These are phyloP conservation scores for Coemansia sp. DNA, from an alignment of 192 early-diverging fungal genomes.

Conservation along the genomic window DNA sequence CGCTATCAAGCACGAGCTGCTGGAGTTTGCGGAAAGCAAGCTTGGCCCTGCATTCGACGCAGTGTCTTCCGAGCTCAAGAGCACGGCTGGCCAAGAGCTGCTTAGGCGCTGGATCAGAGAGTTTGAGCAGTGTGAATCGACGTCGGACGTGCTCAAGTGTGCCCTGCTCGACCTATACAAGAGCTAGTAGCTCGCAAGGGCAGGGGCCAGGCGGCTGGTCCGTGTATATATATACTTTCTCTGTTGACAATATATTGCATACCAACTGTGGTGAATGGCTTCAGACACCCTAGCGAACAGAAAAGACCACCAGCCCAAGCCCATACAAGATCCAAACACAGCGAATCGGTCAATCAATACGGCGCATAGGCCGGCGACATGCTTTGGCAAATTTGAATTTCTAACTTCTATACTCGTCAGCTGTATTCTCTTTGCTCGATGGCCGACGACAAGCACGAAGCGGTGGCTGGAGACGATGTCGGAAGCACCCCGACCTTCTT, in stretches of 20 bases:
- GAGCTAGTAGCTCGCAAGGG: slow-evolving; percentile 3
- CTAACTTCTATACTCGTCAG: background rate
- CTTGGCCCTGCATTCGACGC: slow-evolving; percentile 34
- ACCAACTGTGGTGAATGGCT: background rate
- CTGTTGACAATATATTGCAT: slow-evolving; percentile 1
- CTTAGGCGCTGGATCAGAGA: slow-evolving; percentile 49
- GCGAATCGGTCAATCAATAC: background rate
- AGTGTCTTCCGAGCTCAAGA: slow-evolving; percentile 21
- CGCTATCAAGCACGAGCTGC: slow-evolving; percentile 37
- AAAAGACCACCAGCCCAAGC: background rate
- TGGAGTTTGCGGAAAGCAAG: slow-evolving; percentile 43
- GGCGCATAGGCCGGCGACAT: background rate
- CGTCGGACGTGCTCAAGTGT: slow-evolving; percentile 45
- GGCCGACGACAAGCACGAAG: slow-evolving; percentile 11
- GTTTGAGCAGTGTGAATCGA: slow-evolving; percentile 50
- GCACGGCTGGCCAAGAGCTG: slow-evolving; percentile 45
- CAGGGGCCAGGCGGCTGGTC: background rate
- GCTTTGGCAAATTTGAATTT: background rate
- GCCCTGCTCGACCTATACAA: slow-evolving; percentile 53
- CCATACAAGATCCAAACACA: background rate
- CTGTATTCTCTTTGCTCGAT: background rate
- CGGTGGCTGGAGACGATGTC: slow-evolving; percentile 13
- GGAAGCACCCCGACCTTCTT: slow-evolving; percentile 44
- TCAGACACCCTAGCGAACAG: background rate
- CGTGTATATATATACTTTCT: background rate